Conservation (phyloP, 2,329 filamentous ascomycete genomes). For the Nigrospora osmanthi region DNA sequence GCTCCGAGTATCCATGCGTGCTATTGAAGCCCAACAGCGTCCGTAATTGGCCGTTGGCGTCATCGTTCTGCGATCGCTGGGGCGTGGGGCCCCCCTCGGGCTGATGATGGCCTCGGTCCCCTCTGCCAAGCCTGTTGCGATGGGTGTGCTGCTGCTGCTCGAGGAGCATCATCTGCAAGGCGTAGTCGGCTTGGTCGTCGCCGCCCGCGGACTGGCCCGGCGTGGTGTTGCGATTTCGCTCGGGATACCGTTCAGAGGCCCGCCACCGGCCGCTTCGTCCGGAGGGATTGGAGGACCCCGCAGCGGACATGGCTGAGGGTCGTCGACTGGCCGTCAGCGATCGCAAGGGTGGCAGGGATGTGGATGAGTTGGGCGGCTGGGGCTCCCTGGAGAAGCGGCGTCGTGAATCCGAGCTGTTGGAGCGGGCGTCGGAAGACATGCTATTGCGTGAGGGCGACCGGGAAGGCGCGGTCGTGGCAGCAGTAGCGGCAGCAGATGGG, state of each 20-base stretch:
- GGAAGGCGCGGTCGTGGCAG: background rate
- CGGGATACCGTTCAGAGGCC: slow-evolving; percentile 9
- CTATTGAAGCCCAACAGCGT: slow-evolving; percentile 16
- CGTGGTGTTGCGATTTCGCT: slow-evolving; percentile 1
- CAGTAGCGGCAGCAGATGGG: slow-evolving; percentile 5
- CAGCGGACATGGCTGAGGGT: slow-evolving; percentile 12
- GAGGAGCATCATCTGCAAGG: background rate
- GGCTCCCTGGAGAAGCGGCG: slow-evolving; percentile 27
- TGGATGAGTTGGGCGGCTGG: slow-evolving; percentile 11
- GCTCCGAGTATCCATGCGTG: slow-evolving; percentile 12
- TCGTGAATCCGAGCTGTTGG: slow-evolving; percentile 18
- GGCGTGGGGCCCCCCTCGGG: no score
- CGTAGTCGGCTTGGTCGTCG: background rate
- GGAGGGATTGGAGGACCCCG: slow-evolving; percentile 8
- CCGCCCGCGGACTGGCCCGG: background rate
- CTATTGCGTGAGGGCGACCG: slow-evolving; percentile 9
- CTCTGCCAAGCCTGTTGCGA: no score
- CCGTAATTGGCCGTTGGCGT: slow-evolving; percentile 12
- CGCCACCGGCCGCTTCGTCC: slow-evolving; percentile 11
- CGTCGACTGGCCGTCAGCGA: slow-evolving; percentile 21
- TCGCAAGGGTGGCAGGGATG: slow-evolving; percentile 28
- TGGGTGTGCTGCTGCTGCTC: no score
- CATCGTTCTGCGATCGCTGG: slow-evolving; percentile 4
- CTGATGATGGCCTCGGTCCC: no score
- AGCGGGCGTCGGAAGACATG: slow-evolving; percentile 26